phyloP scores from a whole-genome alignment of 768 basidiomycete species.

The Leccinum boreale region DNA sequence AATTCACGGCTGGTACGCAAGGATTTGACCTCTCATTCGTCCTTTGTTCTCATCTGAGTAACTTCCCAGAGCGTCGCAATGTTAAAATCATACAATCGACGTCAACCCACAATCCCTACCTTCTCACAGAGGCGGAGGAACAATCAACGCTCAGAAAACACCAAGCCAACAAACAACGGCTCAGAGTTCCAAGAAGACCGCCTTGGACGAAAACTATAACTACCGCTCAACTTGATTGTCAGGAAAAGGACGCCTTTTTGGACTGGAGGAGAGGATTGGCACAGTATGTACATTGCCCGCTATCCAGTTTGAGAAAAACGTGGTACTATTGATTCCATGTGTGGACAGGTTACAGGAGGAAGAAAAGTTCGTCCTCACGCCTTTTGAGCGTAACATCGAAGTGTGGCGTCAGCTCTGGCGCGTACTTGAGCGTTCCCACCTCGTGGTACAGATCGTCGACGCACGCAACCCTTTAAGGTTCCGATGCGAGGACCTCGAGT shows the following conservation, averaged over 20 bases:
- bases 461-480: slow-evolving; percentile 92
- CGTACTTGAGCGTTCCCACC: slow-evolving; percentile 90
- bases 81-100: slow-evolving; percentile 69
- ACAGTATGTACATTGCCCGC: slow-evolving; percentile 52
- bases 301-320: neutral
- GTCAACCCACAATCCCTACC: slow-evolving; percentile 74
- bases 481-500: slow-evolving; percentile 87
- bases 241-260: slow-evolving; percentile 87
- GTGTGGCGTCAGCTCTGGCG: slow-evolving; percentile 99
- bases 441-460: slow-evolving; percentile 95
- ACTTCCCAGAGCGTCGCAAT: slow-evolving; percentile 63
- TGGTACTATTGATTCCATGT: neutral
- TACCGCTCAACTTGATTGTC: slow-evolving; percentile 73
- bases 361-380: slow-evolving; percentile 86
- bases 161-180: slow-evolving; percentile 61
- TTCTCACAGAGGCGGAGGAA: slow-evolving; percentile 83
- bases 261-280: slow-evolving; percentile 93
- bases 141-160: slow-evolving; percentile 71
- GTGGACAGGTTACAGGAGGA: slow-evolving; percentile 73
- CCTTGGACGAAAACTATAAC: slow-evolving; percentile 85
- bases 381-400: slow-evolving; percentile 96
- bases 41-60: slow-evolving; percentile 5
- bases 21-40: neutral
- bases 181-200: slow-evolving; percentile 88
- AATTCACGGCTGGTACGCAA: slow-evolving; percentile 87